Conservation (phyloP, 345 rosid genomes). For the Moricandia arvensis region DNA sequence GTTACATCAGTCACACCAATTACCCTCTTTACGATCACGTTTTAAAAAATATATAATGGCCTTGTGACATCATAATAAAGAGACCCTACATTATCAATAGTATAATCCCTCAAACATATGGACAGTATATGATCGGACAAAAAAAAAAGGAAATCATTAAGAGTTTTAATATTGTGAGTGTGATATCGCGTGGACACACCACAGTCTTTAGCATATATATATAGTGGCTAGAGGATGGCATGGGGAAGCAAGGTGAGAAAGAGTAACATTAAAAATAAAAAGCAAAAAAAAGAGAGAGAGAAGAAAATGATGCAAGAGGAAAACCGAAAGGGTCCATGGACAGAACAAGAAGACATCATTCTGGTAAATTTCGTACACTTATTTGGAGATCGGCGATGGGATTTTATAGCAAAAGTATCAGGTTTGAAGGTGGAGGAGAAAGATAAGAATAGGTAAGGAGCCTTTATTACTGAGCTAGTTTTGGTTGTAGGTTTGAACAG, state of each 20-base stretch:
- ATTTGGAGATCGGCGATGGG: constrained; percentile 97
- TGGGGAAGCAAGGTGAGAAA: constrained; percentile 27
- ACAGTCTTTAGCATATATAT: constrained; percentile 44
- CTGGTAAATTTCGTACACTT: constrained; percentile 77
- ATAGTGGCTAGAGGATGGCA: constrained; percentile 13
- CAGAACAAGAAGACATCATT: constrained; percentile 81
- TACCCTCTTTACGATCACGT: constrained; percentile 38
- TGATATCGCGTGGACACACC: constrained; percentile 28
- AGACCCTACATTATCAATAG: constrained; percentile 36
- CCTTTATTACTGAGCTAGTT: constrained; percentile 52
- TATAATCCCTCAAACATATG: constrained; percentile 56
- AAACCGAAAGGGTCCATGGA: constrained; percentile 91
- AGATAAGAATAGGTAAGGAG: constrained; percentile 59
- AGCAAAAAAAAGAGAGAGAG: not conserved
- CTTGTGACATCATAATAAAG: constrained; percentile 57
- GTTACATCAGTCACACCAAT: constrained; percentile 51
- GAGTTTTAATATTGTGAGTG: constrained; percentile 38
- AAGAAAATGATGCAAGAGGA: constrained; percentile 64
- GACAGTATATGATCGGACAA: constrained; percentile 39
- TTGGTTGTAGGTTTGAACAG: constrained; percentile 91
- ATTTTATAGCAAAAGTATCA: constrained; percentile 98
- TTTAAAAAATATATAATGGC: constrained; percentile 45
- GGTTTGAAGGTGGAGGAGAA: constrained; percentile 99
- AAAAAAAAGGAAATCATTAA: constrained; percentile 3
- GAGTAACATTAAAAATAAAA: not conserved